Evolutionary conservation across 2,329 filamentous ascomycete genomes (phyloP), one percentile per base, ranked within the genome.

Genomic region (Periconia sp.): DNA sequence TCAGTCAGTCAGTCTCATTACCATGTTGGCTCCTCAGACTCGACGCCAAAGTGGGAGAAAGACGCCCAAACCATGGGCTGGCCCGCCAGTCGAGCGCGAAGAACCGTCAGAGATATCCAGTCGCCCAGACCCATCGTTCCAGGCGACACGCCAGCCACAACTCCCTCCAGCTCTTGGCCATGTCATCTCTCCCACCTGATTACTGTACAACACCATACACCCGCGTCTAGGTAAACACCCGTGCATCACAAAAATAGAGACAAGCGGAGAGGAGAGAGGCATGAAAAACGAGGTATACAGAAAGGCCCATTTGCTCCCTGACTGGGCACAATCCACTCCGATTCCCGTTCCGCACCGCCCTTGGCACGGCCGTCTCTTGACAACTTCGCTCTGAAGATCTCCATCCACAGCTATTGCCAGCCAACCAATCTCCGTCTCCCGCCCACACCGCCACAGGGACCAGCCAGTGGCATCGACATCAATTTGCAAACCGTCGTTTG

Each of bases 71-170:
- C 61, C 57, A 53, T 57, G 57, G 58, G 33, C 53, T 50, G 33
- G 53, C 50, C 54, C 59, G 56, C 55, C 54, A 54, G 53, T 27
- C 23, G 52, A 54, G 53, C 53, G 45, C 55, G 55, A 43, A 49
- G 42, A 18, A 31, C 59, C 65, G 57, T 66, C 63, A 65, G 50
- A 62, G 55, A 56, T 54, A 60, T 50, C 43, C 43, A 45, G 43
- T 64, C 64, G 58, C 60, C 61, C 17, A 48, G 13, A 31, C 52
- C 18, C 19, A 15, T 43, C 47, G 5, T 14, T 33, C 11, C 44
- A 33, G 2, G 27, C 33, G 35, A 49, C 40, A 17, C 35, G 18
- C 47, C 44, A 50, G 20, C 42, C 18, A 23, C 45, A 49, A 3
- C 30, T 47, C 52, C 49, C 30, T 47, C 52, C 49, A 49, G 45